These are phyloP conservation scores for Metarhizium rileyi DNA, from an alignment of 2,329 filamentous ascomycete species.

Conservation along the genomic window DNA sequence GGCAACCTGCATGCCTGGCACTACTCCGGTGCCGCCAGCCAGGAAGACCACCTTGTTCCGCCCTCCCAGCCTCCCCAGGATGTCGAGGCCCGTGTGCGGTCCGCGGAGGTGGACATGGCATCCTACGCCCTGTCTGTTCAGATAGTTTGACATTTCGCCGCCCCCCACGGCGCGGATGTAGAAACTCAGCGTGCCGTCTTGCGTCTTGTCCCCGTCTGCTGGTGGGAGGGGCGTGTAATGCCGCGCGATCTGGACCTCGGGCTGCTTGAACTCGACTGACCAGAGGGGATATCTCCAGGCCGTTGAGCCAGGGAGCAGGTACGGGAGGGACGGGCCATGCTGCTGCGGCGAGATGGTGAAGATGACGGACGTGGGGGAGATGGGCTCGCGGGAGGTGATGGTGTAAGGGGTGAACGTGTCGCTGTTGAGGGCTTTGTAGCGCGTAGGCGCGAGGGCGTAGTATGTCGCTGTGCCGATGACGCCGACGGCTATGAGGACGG, in stretches of 20 bases:
- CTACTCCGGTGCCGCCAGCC: conserved; percentile 87
- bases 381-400: conserved; percentile 48
- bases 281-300: conserved; percentile 52
- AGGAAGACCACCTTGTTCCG: conserved; percentile 60
- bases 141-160: conserved; percentile 79
- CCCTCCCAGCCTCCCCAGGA: conserved; percentile 23
- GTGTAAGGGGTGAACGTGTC: conserved; percentile 56
- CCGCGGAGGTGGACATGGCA: conserved; percentile 67
- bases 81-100: conserved; percentile 59
- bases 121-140: conserved; percentile 55
- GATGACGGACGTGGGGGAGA: conserved; percentile 60
- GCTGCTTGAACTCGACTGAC: conserved; percentile 91
- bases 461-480: conserved; percentile 16
- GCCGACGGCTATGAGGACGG: conserved; percentile 13
- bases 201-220: conserved; percentile 13
- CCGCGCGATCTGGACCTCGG: conserved; percentile 81
- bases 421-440: conserved; percentile 38
- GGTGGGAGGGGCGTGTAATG: conserved; percentile 84
- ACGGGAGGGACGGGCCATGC: conserved; percentile 18
- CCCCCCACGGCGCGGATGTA: conserved; percentile 68
- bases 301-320: conserved; percentile 15
- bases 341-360: conserved; percentile 48
- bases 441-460: conserved; percentile 16
- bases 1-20: conserved; percentile 76
- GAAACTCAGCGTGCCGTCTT: conserved; percentile 50